Base-by-base conservation (phyloP, 116 monocot species). In the Zostera marina region DNA sequence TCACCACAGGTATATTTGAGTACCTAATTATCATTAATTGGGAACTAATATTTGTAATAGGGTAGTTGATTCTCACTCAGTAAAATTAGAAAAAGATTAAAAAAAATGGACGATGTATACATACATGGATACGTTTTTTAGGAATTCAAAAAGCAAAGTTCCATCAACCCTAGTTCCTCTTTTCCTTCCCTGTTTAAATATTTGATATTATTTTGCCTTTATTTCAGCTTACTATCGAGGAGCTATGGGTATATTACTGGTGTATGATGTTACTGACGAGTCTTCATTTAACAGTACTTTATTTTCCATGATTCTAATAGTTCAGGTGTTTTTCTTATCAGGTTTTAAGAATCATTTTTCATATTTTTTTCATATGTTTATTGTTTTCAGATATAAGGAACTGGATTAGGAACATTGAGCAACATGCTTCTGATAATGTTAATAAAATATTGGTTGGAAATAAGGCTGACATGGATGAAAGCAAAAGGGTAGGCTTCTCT, bases 381-480 rank as follows among this genome's bases (percentile, higher is more conserved):
- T 26, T 47, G 13, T 53, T 47, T 57, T 11, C 70, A 90, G 90
- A 90, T 65, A 90, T 90, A 53, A 78, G 81, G 62, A 90, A 90
- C 65, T 90, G 90, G 90, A 90, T 90, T 42, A 43, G 84, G 53
- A 90, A 90, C 47, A 90, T 90, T 63, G 89, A 89, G 55, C 89
- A 89, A 24, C 84, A 89, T 72, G 89, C 84, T 60, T 89, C 89
- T 55, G 84, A 84, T 70, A 90, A 77, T 58, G 90, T 90, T 38
- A 84, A 90, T 68, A 90, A 90, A 65, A 84, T 90, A 53, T 63
- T 90, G 52, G 84, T 90, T 11, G 90, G 90, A 0, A 90, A 90
- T 67, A 90, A 90, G 53, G 84, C 89, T 63, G 89, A 89, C 56
- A 89, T 89, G 89, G 89, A 84, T 72, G 84, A 89, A 74, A 89